Conservation (phyloP, 2,329 filamentous ascomycete genomes). For the Ophiocordyceps camponoti-saundersi region DNA sequence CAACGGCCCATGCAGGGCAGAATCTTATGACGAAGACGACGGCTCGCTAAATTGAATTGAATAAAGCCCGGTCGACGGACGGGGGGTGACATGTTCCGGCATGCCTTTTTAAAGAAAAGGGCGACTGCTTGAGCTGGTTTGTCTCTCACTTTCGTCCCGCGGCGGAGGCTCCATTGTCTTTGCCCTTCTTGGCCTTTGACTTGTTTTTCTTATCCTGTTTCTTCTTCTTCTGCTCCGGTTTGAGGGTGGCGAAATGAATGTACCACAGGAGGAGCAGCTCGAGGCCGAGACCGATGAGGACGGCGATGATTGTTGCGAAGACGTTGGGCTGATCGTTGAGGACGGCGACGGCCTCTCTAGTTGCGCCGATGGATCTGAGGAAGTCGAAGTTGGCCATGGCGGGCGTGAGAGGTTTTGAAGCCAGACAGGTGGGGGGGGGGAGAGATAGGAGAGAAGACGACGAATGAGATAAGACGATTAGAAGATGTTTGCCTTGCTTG, state of each 20-base stretch:
- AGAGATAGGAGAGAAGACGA: neutral
- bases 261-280: slow-evolving; percentile 34
- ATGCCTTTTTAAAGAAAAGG: neutral
- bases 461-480: neutral
- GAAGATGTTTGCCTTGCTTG: too few species aligned
- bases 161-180: neutral
- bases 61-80: neutral
- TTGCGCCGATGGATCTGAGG: slow-evolving; percentile 38
- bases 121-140: neutral
- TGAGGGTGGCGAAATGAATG: slow-evolving; percentile 42
- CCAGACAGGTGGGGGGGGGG: neutral
- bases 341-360: slow-evolving; percentile 37
- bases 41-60: neutral
- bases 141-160: neutral
- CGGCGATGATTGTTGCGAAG: slow-evolving; percentile 38
- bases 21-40: neutral
- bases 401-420: neutral
- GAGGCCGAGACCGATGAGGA: slow-evolving; percentile 29
- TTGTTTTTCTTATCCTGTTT: slow-evolving; percentile 33
- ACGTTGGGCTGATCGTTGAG: slow-evolving; percentile 44
- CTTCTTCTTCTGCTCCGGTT: slow-evolving; percentile 41
- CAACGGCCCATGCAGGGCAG: neutral
- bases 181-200: slow-evolving; percentile 5
- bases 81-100: neutral
- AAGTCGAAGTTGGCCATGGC: slow-evolving; percentile 38